Evolutionary conservation across 108 stramenopile genomes (phyloP), one percentile per base, ranked within the genome.

Genomic region (Asterionellopsis glacialis): DNA sequence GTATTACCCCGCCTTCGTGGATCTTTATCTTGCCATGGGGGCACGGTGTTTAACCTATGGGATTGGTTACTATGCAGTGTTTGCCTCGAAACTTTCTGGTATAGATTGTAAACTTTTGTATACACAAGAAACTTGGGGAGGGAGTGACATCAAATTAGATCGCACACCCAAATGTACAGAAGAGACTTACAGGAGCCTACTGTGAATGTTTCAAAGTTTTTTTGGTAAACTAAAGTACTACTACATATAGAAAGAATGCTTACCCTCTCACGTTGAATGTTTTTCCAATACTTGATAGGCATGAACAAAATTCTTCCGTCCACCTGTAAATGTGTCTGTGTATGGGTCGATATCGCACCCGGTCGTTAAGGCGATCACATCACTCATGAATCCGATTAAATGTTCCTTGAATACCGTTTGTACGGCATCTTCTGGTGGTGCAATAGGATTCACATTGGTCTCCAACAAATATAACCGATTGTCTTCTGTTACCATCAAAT

Each of bases 21-120:
- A 83, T 60, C 41, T 78, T 7, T 70, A 64, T 28, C 28, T 83
- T 15, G 77, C 69, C 0, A 57, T 75, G 19, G 25, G 75, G 45
- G 74, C 82, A 2, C 23, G 52, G 18, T 83, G 82, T 58, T 63
- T 83, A 0, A 63, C 74, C 2, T 83, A 72, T 64, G 82, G 82
- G 3, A 70, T 83, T 49, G 82, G 82, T 18, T 75, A 75, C 50
- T 83, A 83, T 64, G 82, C 82, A 1, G 63, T 65, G 4, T 78
- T 83, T 61, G 82, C 73, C 0, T 58, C 77, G 1, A 75, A 78
- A 40, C 51, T 83, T 0, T 65, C 67, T 0, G 82, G 82, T 9
- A 75, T 62, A 7, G 11, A 44, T 9, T 83, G 82, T 48, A 64
- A 65, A 40, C 65, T 69, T 14, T 39, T 72, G 18, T 83, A 83